These are phyloP conservation scores for Macadamia integrifolia DNA, from an alignment of 164 flowering plant species.

Conservation along the genomic window DNA sequence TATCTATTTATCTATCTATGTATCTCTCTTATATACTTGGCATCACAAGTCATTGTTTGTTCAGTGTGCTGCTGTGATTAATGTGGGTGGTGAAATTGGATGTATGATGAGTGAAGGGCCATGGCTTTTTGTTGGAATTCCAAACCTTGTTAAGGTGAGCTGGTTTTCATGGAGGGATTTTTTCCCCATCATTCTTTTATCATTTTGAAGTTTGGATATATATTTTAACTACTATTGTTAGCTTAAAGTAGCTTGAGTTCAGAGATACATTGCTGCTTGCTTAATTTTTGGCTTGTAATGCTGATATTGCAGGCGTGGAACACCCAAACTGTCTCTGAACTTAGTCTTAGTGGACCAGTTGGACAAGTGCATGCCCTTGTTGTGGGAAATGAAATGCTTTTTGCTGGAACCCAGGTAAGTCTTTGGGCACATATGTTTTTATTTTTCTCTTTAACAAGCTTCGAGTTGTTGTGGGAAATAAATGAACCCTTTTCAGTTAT, in stretches of 20 bases:
- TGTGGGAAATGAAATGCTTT: constrained; percentile 80
- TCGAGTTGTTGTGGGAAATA: too few relatives aligned
- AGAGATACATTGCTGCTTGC: background rate
- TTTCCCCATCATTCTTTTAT: too few relatives aligned
- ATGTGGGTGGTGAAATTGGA: constrained; percentile 81
- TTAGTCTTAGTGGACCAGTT: constrained; percentile 71
- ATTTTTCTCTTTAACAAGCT: too few relatives aligned
- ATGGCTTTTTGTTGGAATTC: constrained; percentile 87
- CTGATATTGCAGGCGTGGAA: constrained; percentile 73
- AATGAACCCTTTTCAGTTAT: too few relatives aligned
- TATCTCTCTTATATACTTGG: too few relatives aligned
- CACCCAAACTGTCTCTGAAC: constrained; percentile 49
- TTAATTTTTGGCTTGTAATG: constrained; percentile 4
- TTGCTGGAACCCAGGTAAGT: constrained; percentile 87
- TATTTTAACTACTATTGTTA: too few relatives aligned
- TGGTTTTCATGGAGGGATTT: background rate
- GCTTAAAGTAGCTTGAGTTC: too few relatives aligned
- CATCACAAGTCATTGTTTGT: constrained; percentile 1
- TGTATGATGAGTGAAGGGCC: constrained; percentile 96
- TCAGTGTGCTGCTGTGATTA: constrained; percentile 57
- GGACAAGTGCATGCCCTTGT: constrained; percentile 88
- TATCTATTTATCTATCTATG: too few relatives aligned
- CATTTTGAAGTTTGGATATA: too few relatives aligned
- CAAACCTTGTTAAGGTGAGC: constrained; percentile 75
- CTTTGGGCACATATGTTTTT: background rate